phyloP scores from a whole-genome alignment of 768 basidiomycete species.

The Suillus bovinus region DNA sequence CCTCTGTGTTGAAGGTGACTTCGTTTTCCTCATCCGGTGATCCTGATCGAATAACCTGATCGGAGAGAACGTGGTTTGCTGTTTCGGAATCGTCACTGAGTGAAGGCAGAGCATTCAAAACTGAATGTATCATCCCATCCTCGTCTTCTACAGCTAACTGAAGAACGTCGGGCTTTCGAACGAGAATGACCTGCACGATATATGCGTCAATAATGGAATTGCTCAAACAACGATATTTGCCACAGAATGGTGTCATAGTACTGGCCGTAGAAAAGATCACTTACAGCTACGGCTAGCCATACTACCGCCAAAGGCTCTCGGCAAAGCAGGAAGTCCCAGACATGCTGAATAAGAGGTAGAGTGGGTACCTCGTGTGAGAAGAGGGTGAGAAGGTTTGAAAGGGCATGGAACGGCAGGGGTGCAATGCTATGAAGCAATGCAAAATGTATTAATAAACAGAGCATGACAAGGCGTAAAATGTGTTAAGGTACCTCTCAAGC shows the following conservation, averaged over 20 bases:
- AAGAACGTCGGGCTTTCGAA: constrained; percentile 67
- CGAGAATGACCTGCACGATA: constrained; percentile 61
- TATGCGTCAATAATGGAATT: not conserved
- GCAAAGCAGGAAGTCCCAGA: constrained; percentile 87
- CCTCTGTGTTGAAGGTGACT: not conserved
- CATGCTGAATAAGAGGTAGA: constrained; percentile 84
- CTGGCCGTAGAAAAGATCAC: constrained; percentile 28
- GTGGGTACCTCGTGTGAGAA: constrained; percentile 93
- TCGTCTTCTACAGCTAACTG: constrained; percentile 67
- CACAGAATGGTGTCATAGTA: not conserved
- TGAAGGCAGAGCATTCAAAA: constrained; percentile 66
- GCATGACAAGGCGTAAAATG: not conserved
- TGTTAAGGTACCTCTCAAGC: constrained; percentile 58
- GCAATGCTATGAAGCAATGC: constrained; percentile 47
- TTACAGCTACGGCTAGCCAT: constrained; percentile 81
- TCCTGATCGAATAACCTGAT: constrained; percentile 2
- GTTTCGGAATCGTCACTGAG: constrained; percentile 39
- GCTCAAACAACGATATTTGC: not conserved
- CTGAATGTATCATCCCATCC: constrained; percentile 80
- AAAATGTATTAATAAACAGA: constrained; percentile 9
- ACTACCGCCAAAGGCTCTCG: constrained; percentile 80
- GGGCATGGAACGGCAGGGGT: constrained; percentile 84
- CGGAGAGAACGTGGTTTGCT: constrained; percentile 23
- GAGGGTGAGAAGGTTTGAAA: constrained; percentile 87
- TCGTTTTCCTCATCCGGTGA: not conserved